These are phyloP conservation scores for Solanum megistacrolobum DNA, from an alignment of 257 asterid genomes.

Conservation along the genomic window DNA sequence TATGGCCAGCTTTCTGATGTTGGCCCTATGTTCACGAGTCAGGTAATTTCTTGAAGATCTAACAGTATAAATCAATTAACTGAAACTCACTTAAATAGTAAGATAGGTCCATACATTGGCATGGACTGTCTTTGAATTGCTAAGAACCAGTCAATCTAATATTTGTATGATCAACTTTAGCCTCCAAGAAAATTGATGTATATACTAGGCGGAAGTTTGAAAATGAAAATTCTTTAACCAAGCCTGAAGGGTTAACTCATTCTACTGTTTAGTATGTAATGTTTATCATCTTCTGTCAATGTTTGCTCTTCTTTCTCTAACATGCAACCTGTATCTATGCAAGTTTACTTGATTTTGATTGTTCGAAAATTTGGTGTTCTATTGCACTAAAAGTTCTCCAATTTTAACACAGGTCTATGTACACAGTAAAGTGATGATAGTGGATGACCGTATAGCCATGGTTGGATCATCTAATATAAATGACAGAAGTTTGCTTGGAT, in stretches of 20 bases:
- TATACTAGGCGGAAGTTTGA: not conserved
- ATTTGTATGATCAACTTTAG: not conserved
- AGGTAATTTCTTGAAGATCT: constrained; percentile 34
- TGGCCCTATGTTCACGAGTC: constrained; percentile 76
- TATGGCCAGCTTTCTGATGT: constrained; percentile 57
- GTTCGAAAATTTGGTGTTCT: not conserved
- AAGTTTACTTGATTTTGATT: not conserved
- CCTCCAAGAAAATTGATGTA: not conserved
- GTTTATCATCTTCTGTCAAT: not conserved
- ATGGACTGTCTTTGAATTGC: not conserved
- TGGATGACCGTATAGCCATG: constrained; percentile 71
- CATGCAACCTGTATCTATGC: not conserved
- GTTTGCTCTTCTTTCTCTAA: not conserved
- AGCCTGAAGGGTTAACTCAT: not conserved
- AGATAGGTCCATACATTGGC: not conserved
- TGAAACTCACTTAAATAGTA: not conserved
- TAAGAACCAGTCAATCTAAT: not conserved
- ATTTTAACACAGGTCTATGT: constrained; percentile 56
- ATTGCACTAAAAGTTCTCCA: not conserved
- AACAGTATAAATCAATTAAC: not conserved
- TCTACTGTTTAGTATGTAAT: not conserved
- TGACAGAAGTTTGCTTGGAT: constrained; percentile 93
- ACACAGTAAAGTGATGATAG: constrained; percentile 92
- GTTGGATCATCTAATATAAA: constrained; percentile 89
- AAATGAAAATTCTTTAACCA: not conserved